These are phyloP conservation scores for Infundibulicybe gibba DNA, from an alignment of 768 basidiomycete genomes.

Conservation along the genomic window DNA sequence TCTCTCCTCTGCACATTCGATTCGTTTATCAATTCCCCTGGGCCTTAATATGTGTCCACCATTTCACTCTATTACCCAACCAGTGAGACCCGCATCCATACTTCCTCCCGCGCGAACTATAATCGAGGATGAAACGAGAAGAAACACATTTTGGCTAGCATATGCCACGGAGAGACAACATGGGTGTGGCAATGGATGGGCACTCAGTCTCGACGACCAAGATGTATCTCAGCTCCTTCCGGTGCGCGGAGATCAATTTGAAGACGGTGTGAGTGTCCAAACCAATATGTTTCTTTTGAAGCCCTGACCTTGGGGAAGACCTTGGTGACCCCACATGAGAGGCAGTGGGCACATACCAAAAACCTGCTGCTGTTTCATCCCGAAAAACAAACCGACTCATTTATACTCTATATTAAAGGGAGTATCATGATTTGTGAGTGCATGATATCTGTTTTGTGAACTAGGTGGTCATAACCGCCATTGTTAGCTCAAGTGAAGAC, in stretches of 20 bases:
- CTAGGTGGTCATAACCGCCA: neutral
- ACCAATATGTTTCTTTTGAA: neutral
- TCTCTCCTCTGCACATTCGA: slow-evolving; percentile 48
- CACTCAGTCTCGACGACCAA: slow-evolving; percentile 66
- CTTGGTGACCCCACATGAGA: slow-evolving; percentile 44
- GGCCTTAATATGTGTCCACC: slow-evolving; percentile 67
- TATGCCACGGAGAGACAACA: slow-evolving; percentile 68
- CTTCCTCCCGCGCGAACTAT: slow-evolving; percentile 55
- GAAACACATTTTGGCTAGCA: slow-evolving; percentile 73
- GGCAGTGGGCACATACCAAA: slow-evolving; percentile 66
- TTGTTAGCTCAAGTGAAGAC: slow-evolving; percentile 45
- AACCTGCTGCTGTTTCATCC: slow-evolving; percentile 62
- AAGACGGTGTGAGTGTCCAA: slow-evolving; percentile 48
- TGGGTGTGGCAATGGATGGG: slow-evolving; percentile 69
- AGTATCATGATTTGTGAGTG: slow-evolving; percentile 56
- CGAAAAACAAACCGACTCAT: slow-evolving; percentile 63
- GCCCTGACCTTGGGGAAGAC: slow-evolving; percentile 24
- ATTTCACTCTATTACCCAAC: slow-evolving; percentile 62
- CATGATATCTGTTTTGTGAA: neutral
- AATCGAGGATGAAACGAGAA: slow-evolving; percentile 66
- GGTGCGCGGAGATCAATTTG: slow-evolving; percentile 54
- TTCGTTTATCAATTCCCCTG: slow-evolving; percentile 60
- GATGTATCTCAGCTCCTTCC: slow-evolving; percentile 73
- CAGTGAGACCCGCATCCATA: slow-evolving; percentile 53
- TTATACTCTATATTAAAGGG: slow-evolving; percentile 68